These are phyloP conservation scores for Colletotrichum tropicicola DNA, from an alignment of 2,329 filamentous ascomycete species.

Conservation along the genomic window DNA sequence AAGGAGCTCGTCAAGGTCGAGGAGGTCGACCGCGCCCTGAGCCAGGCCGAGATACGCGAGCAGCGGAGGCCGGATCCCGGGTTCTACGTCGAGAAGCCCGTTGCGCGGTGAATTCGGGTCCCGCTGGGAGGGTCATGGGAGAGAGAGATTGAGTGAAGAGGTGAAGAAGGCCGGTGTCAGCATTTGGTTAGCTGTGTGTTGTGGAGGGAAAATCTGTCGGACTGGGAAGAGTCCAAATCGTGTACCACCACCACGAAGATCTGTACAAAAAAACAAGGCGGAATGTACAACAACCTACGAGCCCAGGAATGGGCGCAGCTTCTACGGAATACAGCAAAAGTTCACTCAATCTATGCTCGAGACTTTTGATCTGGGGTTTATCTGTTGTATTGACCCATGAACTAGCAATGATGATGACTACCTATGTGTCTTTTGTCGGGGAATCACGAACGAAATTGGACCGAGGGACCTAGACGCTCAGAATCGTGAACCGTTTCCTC, in stretches of 20 bases:
- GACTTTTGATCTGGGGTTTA: not conserved
- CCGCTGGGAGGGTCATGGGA: no score
- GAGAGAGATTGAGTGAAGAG: no score
- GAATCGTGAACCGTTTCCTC: not conserved
- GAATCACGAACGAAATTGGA: not conserved
- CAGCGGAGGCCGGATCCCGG: slow-evolving; percentile 79
- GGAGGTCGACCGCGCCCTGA: slow-evolving; percentile 75
- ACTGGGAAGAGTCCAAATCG: not conserved
- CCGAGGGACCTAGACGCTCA: not conserved
- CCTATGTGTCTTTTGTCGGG: not conserved
- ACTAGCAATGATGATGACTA: not conserved
- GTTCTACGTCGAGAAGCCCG: slow-evolving; percentile 77
- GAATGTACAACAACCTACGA: slow-evolving; percentile 21
- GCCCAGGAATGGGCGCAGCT: not conserved
- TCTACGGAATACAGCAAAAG: slow-evolving; percentile 1
- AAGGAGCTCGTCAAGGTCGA: slow-evolving; percentile 89
- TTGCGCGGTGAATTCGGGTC: slow-evolving; percentile 44
- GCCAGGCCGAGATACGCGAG: slow-evolving; percentile 73
- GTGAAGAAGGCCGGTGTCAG: no score
- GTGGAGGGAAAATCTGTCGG: not conserved
- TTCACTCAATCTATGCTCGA: not conserved
- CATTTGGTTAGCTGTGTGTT: no score
- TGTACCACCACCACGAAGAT: slow-evolving; percentile 14
- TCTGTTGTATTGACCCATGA: not conserved
- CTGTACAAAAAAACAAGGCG: slow-evolving; percentile 11